These are phyloP conservation scores for Corylus avellana DNA, from an alignment of 306 rosid genomes.

Conservation along the genomic window DNA sequence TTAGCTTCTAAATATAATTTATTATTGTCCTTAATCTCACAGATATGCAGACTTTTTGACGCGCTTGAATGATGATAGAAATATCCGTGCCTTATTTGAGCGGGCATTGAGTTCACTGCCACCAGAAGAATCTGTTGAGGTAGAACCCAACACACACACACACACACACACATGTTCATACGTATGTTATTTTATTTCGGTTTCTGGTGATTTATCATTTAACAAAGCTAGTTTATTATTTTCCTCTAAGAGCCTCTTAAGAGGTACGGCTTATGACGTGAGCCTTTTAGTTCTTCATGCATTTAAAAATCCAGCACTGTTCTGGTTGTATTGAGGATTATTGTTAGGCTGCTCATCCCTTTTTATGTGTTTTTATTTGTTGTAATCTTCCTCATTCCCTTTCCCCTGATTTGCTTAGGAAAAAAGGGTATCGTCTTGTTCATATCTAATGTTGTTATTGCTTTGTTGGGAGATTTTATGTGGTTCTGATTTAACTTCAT, in stretches of 20 bases:
- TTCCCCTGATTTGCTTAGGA: no score
- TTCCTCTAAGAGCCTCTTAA: neutral
- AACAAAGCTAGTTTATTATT: slow-evolving; percentile 8
- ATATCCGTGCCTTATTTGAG: slow-evolving; percentile 95
- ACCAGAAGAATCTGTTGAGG: slow-evolving; percentile 84
- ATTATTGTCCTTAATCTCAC: slow-evolving; percentile 33
- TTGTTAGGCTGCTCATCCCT: no score
- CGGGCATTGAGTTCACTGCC: slow-evolving; percentile 85
- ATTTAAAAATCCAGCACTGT: neutral
- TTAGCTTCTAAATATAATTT: neutral
- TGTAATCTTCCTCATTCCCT: no score
- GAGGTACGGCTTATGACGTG: neutral
- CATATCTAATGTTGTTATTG: slow-evolving; percentile 2
- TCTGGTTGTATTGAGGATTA: no score
- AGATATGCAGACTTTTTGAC: slow-evolving; percentile 97
- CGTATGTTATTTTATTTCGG: neutral
- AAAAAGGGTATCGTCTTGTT: neutral
- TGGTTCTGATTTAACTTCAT: slow-evolving; percentile 24
- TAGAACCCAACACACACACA: slow-evolving; percentile 20
- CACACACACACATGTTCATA: neutral
- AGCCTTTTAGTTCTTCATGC: neutral
- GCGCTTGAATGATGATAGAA: slow-evolving; percentile 90
- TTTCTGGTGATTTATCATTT: neutral
- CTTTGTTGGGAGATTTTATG: slow-evolving; percentile 14
- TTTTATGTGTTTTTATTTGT: no score